phyloP scores from a whole-genome alignment of 768 basidiomycete species.

The Suillus plorans region DNA sequence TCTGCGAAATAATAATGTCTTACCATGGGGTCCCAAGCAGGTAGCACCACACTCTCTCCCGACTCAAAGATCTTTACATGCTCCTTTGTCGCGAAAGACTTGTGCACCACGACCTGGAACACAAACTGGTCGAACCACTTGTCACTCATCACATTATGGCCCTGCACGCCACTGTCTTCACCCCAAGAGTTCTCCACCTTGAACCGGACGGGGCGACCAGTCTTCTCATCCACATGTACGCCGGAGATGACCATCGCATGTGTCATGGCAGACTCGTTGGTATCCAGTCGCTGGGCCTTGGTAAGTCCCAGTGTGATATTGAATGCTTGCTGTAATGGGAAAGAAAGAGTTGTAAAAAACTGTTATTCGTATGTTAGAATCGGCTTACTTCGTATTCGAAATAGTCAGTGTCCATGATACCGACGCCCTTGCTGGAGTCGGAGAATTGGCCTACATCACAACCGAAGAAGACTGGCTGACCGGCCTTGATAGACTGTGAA shows the following conservation, averaged over 20 bases:
- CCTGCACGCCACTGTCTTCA: conserved; percentile 70
- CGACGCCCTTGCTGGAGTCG: conserved; percentile 49
- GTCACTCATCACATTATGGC: conserved; percentile 91
- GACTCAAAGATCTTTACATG: conserved; percentile 79
- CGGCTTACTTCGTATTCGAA: conserved; percentile 75
- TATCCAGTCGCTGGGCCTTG: conserved; percentile 83
- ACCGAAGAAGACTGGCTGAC: conserved; percentile 91
- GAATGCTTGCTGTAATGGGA: conserved; percentile 67
- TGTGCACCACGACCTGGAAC: conserved; percentile 91
- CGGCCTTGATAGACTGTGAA: conserved; percentile 71
- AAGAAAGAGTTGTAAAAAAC: neutral
- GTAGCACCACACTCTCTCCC: conserved; percentile 64
- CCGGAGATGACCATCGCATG: conserved; percentile 88
- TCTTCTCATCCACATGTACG: conserved; percentile 75
- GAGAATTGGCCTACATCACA: conserved; percentile 94
- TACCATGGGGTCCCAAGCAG: conserved; percentile 73
- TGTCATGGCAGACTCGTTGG: conserved; percentile 88
- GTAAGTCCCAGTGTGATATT: conserved; percentile 76
- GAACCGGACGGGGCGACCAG: conserved; percentile 81
- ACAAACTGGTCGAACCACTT: conserved; percentile 94
- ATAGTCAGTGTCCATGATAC: conserved; percentile 85
- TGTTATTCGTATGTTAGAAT: neutral
- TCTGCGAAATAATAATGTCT: neutral
- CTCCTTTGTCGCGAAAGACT: conserved; percentile 73
- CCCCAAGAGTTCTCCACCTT: conserved; percentile 99